A percentile compares a stretch with the other conserved stretches of the same genome.
Conservation (phyloP, 805 yeast species). For the Pichia nakasei region DNA sequence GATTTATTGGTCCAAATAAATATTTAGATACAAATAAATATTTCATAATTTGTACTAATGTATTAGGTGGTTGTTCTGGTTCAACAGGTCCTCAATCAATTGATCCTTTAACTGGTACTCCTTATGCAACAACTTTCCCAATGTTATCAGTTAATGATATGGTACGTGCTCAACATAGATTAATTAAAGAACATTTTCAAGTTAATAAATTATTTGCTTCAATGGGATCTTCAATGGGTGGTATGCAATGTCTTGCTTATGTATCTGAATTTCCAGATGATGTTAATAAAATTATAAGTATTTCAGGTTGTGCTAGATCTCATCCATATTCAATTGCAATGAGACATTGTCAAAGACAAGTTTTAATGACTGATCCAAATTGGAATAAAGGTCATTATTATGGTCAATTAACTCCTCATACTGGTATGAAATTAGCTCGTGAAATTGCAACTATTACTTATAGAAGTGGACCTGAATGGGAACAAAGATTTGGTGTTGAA, state of each 20-base stretch:
- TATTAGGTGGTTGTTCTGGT: slow-evolving; percentile 91
- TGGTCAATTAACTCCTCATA: slow-evolving; percentile 70
- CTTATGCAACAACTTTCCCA: slow-evolving; percentile 85
- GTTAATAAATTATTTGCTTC: slow-evolving; percentile 63
- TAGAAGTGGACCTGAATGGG: slow-evolving; percentile 97
- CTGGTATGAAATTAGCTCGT: slow-evolving; percentile 89
- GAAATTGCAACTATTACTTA: slow-evolving; percentile 92
- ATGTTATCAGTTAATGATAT: slow-evolving; percentile 79
- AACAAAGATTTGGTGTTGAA: slow-evolving; percentile 79
- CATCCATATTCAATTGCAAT: slow-evolving; percentile 92
- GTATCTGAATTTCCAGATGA: slow-evolving; percentile 74
- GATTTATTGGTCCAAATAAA: slow-evolving; percentile 77
- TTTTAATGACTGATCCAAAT: slow-evolving; percentile 87
- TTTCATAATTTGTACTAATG: slow-evolving; percentile 84
- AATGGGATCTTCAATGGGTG: slow-evolving; percentile 95
- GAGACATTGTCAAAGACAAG: slow-evolving; percentile 89
- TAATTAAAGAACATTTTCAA: slow-evolving; percentile 54
- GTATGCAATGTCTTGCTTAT: slow-evolving; percentile 91
- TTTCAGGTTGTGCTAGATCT: slow-evolving; percentile 88
- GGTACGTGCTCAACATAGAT: slow-evolving; percentile 78
- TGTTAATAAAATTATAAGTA: slow-evolving; percentile 67
- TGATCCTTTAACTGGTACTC: slow-evolving; percentile 57
- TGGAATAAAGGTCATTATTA: slow-evolving; percentile 90
- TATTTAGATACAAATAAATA: slow-evolving; percentile 74
- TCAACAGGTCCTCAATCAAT: slow-evolving; percentile 85